Evolutionary conservation across 73 alveolate genomes (phyloP).

Genomic region (Uronychia binucleata): DNA sequence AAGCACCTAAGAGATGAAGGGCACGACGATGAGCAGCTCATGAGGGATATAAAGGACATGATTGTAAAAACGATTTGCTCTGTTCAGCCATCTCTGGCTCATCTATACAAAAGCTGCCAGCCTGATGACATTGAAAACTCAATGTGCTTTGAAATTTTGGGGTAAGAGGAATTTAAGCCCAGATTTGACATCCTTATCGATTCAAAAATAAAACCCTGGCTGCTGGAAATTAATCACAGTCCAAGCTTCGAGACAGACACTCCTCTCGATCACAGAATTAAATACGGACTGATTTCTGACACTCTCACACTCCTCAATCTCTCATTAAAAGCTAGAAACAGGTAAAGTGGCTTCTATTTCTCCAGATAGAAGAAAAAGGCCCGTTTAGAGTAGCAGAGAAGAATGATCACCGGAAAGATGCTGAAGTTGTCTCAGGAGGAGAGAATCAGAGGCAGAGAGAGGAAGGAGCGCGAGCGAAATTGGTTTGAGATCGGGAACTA

Average conservation of each 20-base stretch:
- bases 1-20: background rate
- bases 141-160: slow-evolving; percentile 47
- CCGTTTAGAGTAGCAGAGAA: background rate
- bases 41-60: slow-evolving; percentile 29
- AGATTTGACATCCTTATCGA: slow-evolving; percentile 46
- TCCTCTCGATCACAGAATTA: slow-evolving; percentile 34
- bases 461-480: background rate
- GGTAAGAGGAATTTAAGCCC: background rate
- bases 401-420: slow-evolving; percentile 18
- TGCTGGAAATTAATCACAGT: slow-evolving; percentile 35
- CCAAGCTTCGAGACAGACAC: slow-evolving; percentile 51
- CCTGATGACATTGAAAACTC: slow-evolving; percentile 35
- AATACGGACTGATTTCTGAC: slow-evolving; percentile 25
- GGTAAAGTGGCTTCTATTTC: background rate
- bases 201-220: slow-evolving; percentile 32
- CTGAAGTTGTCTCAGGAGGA: slow-evolving; percentile 4
- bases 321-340: background rate
- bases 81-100: slow-evolving; percentile 30
- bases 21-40: background rate
- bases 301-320: slow-evolving; percentile 35
- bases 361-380: background rate
- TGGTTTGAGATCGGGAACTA: slow-evolving; percentile 7
- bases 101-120: slow-evolving; percentile 28
- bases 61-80: slow-evolving; percentile 27
- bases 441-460: background rate